phyloP scores from a whole-genome alignment of 768 basidiomycete species.

The Glaciozyma martinii region DNA sequence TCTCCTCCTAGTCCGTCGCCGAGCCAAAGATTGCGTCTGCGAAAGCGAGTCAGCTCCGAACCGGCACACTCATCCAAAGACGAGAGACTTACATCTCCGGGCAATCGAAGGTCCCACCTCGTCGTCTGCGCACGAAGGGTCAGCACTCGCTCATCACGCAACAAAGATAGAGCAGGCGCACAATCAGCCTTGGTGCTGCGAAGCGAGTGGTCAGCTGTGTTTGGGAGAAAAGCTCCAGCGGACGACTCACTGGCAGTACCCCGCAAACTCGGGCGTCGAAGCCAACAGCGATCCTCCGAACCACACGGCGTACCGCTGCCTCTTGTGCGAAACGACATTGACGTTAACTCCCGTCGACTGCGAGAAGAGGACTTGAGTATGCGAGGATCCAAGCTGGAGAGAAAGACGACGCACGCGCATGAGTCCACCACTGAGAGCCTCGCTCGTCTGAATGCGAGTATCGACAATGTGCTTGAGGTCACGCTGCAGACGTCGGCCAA shows the following conservation, averaged over 20 bases:
- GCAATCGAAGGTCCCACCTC: constrained; percentile 87
- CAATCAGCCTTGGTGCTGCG: constrained; percentile 8
- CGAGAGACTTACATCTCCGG: constrained; percentile 48
- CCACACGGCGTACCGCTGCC: constrained; percentile 95
- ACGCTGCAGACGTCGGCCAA: constrained; percentile 90
- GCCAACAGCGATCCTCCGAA: constrained; percentile 93
- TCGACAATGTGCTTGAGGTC: constrained; percentile 92
- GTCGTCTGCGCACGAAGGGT: constrained; percentile 42
- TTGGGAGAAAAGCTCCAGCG: constrained; percentile 47
- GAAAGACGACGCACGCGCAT: constrained; percentile 54
- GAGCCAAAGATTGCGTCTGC: constrained; percentile 69
- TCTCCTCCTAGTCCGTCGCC: constrained; percentile 16
- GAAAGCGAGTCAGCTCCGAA: too few species aligned
- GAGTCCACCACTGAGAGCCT: constrained; percentile 59
- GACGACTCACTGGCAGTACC: constrained; percentile 53
- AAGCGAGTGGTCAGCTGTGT: constrained; percentile 59
- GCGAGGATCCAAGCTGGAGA: not conserved
- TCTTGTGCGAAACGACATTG: constrained; percentile 96
- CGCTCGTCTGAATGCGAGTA: constrained; percentile 70
- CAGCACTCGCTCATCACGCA: not conserved
- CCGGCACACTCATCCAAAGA: too few species aligned
- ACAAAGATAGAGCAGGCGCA: too few species aligned
- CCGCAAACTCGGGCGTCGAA: constrained; percentile 87
- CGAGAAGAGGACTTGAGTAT: not conserved
- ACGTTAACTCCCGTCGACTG: constrained; percentile 95